A percentile compares a stretch with the other conserved stretches of the same genome.
These are phyloP conservation scores for Omphalea diandra DNA, from an alignment of 441 rosid species.

Conservation along the genomic window DNA sequence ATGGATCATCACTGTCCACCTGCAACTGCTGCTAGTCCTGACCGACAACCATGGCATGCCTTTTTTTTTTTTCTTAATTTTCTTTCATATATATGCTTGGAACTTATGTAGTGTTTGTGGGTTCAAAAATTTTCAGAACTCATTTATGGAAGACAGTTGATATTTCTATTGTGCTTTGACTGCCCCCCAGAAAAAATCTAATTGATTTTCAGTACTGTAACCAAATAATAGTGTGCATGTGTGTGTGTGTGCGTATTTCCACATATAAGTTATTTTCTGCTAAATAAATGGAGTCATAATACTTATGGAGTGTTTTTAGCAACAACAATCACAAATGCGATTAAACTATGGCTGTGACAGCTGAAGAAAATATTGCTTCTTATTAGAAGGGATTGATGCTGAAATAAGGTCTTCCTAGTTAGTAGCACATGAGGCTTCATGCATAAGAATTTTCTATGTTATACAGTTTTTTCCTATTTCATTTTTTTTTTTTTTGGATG, in stretches of 20 bases:
- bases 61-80: background rate
- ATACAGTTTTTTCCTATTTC: background rate
- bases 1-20: background rate
- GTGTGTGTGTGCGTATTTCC: no score
- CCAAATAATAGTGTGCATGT: no score
- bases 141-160: background rate
- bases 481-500: background rate
- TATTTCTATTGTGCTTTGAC: background rate
- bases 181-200: background rate
- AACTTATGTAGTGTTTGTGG: background rate
- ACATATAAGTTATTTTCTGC: background rate
- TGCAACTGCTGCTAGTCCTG: background rate
- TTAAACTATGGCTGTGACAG: background rate
- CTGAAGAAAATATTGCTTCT: constrained; percentile 7
- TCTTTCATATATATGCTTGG: no score
- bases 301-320: background rate
- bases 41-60: background rate
- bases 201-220: background rate
- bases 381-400: background rate
- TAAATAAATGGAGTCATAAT: background rate
- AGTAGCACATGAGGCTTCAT: no score
- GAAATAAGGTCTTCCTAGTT: background rate
- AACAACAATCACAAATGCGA: background rate
- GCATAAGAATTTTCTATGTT: background rate
- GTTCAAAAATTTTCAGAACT: background rate